phyloP scores from a whole-genome alignment of 441 rosid genomes.

The Dalechampia spathulata region DNA sequence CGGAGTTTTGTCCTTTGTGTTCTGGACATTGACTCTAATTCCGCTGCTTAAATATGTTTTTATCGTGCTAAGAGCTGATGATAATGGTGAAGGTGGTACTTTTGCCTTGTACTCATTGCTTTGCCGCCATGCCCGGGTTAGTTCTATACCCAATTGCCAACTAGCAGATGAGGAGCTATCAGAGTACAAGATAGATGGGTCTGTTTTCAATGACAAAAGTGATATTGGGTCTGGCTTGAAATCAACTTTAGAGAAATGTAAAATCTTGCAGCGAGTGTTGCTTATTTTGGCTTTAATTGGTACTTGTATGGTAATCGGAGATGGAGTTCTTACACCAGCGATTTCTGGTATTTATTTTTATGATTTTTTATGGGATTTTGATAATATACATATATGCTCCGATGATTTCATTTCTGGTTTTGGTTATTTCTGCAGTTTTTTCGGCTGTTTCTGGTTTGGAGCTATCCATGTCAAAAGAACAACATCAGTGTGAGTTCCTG shows the following conservation, averaged over 20 bases:
- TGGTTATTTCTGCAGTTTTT: constrained; percentile 45
- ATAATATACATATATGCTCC: no score
- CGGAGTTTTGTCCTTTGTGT: constrained; percentile 76
- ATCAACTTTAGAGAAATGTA: constrained; percentile 29
- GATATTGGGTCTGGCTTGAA: constrained; percentile 22
- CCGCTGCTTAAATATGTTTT: constrained; percentile 78
- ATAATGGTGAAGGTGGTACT: constrained; percentile 87
- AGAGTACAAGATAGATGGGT: constrained; percentile 54
- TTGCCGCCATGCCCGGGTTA: constrained; percentile 77
- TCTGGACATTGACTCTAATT: constrained; percentile 81
- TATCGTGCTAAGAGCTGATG: constrained; percentile 79
- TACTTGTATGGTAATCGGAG: constrained; percentile 44
- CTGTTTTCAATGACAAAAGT: constrained; percentile 16
- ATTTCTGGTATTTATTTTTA: constrained; percentile 25
- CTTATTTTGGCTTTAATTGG: constrained; percentile 36
- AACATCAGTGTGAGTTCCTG: constrained; percentile 65
- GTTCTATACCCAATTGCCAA: constrained; percentile 76
- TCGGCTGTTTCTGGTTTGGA: constrained; percentile 90
- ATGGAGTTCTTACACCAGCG: constrained; percentile 39
- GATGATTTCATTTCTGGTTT: constrained; percentile 15
- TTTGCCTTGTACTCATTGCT: constrained; percentile 77
- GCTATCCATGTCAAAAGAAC: constrained; percentile 65
- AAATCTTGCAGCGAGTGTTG: constrained; percentile 21
- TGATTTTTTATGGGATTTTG: no score
- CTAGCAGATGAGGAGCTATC: constrained; percentile 70